These are phyloP conservation scores for Stentor coeruleus DNA, from an alignment of 73 alveolate species.

Conservation along the genomic window DNA sequence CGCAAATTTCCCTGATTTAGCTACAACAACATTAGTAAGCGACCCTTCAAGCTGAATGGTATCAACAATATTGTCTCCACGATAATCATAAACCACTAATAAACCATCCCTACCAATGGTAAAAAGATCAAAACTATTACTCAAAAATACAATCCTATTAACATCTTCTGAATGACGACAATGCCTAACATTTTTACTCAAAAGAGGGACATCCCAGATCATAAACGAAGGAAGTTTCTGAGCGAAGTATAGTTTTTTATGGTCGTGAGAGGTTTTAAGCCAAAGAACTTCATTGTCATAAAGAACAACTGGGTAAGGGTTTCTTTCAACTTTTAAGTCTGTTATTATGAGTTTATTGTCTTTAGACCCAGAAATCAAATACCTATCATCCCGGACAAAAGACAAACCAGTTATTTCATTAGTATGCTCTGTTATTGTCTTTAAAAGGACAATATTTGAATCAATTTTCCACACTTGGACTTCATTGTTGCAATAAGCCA, in stretches of 20 bases:
- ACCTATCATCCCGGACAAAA: not conserved
- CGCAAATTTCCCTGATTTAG: not conserved
- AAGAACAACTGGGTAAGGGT: not conserved
- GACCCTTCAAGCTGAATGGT: not conserved
- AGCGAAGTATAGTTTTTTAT: not conserved
- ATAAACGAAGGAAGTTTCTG: not conserved
- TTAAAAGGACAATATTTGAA: not conserved
- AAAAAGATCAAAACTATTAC: not conserved
- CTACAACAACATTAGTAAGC: not conserved
- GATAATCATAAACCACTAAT: not conserved
- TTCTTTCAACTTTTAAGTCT: not conserved
- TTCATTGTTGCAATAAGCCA: not conserved
- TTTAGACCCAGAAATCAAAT: not conserved
- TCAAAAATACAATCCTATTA: too few species aligned
- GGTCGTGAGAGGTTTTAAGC: not conserved
- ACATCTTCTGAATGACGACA: not conserved
- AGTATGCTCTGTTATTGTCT: not conserved
- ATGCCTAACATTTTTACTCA: not conserved
- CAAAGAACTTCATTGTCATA: not conserved
- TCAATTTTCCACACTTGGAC: not conserved
- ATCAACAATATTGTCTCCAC: not conserved
- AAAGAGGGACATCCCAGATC: not conserved
- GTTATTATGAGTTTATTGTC: not conserved
- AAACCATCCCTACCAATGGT: not conserved
- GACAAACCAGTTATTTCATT: not conserved